These are phyloP conservation scores for Keqinozyma sinolaborantium DNA, from an alignment of 1,139 yeast genomes.

Conservation along the genomic window DNA sequence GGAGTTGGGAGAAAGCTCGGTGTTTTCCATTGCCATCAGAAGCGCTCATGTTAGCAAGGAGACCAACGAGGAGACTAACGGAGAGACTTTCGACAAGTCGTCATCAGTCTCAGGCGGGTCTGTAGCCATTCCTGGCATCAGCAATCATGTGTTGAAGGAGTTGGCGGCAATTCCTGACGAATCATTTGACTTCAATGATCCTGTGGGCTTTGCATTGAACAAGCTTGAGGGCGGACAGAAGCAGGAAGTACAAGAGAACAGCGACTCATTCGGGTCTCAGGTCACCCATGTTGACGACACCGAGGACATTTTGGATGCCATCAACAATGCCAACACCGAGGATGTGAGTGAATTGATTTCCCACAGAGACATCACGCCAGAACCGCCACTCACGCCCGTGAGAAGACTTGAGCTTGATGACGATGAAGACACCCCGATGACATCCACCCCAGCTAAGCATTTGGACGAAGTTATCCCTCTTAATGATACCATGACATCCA, in stretches of 20 bases:
- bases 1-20: conserved; percentile 32
- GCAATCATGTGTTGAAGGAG: conserved; percentile 60
- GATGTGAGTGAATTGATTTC: conserved; percentile 31
- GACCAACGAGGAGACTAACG: conserved; percentile 3
- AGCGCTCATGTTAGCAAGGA: conserved; percentile 7
- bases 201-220: conserved; percentile 69
- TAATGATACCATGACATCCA: background rate
- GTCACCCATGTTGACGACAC: conserved; percentile 27
- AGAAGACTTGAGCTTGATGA: conserved; percentile 1
- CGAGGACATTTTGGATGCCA: conserved; percentile 37
- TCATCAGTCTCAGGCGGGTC: conserved; percentile 22
- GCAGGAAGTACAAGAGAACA: conserved; percentile 4
- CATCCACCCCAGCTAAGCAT: conserved; percentile 12
- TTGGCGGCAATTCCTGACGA: conserved; percentile 83
- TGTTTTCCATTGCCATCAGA: conserved; percentile 30
- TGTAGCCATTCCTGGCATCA: conserved; percentile 59
- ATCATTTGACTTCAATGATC: conserved; percentile 52
- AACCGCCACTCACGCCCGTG: conserved; percentile 26
- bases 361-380: conserved; percentile 16
- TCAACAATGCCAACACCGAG: conserved; percentile 39
- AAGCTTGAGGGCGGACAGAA: conserved; percentile 68
- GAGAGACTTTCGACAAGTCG: conserved; percentile 10
- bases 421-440: conserved; percentile 6
- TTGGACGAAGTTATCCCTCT: conserved; percentile 3
- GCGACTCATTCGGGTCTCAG: conserved; percentile 16